phyloP scores from a whole-genome alignment of 257 asterid genomes.

The Paraleonurus japonicus region DNA sequence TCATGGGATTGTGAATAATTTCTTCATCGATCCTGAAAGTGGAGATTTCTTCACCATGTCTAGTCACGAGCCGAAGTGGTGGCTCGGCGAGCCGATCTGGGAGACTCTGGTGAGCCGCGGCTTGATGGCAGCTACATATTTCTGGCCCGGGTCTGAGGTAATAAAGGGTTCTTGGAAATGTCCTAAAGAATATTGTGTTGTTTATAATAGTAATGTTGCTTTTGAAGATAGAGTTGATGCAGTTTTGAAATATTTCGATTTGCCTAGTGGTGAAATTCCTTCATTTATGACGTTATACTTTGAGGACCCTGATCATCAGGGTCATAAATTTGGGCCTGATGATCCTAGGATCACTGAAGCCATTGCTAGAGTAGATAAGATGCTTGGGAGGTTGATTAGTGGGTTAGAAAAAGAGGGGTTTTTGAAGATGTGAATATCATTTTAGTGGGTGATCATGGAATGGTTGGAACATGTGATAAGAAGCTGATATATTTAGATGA shows the following conservation, averaged over 20 bases:
- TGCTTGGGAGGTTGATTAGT: conserved; percentile 61
- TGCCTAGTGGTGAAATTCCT: conserved; percentile 54
- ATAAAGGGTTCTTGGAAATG: conserved; percentile 65
- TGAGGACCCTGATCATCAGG: conserved; percentile 79
- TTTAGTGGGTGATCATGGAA: conserved; percentile 80
- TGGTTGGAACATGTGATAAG: conserved; percentile 74
- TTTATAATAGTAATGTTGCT: conserved; percentile 52
- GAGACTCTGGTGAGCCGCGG: conserved; percentile 62
- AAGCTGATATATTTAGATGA: conserved; percentile 66
- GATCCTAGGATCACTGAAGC: conserved; percentile 63
- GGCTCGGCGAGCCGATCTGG: conserved; percentile 87
- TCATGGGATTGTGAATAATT: conserved; percentile 70
- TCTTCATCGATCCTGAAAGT: conserved; percentile 49
- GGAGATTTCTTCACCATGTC: conserved; percentile 56
- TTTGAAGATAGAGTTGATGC: conserved; percentile 67
- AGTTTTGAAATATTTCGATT: conserved; percentile 61
- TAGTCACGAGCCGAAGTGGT: conserved; percentile 73
- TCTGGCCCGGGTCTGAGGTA: conserved; percentile 88
- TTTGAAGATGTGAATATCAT: conserved; percentile 64
- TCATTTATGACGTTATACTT: conserved; percentile 65
- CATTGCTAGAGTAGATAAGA: conserved; percentile 45
- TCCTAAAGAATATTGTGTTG: conserved; percentile 40
- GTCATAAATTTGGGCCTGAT: conserved; percentile 70
- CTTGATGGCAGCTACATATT: conserved; percentile 60
- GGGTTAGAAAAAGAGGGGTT: conserved; percentile 65